phyloP scores from a whole-genome alignment of 1,139 yeast genomes.

The Pichia kudriavzevii region DNA sequence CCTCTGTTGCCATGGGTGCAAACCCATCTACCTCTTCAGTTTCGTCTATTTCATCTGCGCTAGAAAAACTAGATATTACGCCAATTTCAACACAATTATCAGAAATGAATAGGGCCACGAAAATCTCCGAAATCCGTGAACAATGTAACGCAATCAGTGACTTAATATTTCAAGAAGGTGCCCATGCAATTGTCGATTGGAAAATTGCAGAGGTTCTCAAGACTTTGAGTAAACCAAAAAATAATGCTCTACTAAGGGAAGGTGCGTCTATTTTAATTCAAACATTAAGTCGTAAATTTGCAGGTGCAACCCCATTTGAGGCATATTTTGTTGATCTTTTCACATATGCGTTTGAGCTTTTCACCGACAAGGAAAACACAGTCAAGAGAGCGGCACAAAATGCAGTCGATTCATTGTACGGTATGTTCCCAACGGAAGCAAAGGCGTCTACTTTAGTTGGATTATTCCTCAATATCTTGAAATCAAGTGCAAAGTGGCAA shows the following conservation, averaged over 20 bases:
- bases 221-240: constrained; percentile 66
- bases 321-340: constrained; percentile 59
- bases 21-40: constrained; percentile 41
- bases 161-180: constrained; percentile 39
- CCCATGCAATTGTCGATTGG: constrained; percentile 54
- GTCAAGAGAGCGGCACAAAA: constrained; percentile 77
- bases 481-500: constrained; percentile 90
- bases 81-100: constrained; percentile 60
- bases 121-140: constrained; percentile 57
- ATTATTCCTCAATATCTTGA: constrained; percentile 52
- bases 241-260: constrained; percentile 68
- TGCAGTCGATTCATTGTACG: constrained; percentile 60
- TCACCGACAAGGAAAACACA: constrained; percentile 80
- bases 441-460: constrained; percentile 63
- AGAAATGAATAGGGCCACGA: constrained; percentile 48
- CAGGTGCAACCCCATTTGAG: constrained; percentile 67
- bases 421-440: constrained; percentile 73
- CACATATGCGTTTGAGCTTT: constrained; percentile 51
- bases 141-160: constrained; percentile 53
- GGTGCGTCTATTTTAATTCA: constrained; percentile 62
- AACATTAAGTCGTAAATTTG: constrained; percentile 57
- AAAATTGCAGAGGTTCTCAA: constrained; percentile 53
- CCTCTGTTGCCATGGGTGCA: constrained; percentile 24
- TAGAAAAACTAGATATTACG: constrained; percentile 56
- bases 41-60: constrained; percentile 64